phyloP scores from a whole-genome alignment of 208 protist genomes.

The Hexamita inflata region DNA sequence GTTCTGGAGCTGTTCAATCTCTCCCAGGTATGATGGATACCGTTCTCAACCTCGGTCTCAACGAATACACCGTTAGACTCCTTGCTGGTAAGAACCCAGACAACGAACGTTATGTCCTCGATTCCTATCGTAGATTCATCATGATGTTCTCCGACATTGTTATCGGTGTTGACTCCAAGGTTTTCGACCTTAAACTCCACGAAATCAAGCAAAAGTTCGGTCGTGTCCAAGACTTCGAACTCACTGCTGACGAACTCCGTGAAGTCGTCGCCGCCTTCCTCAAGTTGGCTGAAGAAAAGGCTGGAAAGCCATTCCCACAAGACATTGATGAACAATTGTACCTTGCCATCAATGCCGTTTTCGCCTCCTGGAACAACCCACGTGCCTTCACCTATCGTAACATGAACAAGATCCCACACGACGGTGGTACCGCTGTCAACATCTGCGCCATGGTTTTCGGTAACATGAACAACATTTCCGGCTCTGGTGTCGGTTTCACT shows the following conservation, averaged over 20 bases:
- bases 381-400: slow-evolving; percentile 68
- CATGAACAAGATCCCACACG: slow-evolving; percentile 67
- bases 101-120: slow-evolving; percentile 67
- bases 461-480: slow-evolving; percentile 66
- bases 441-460: slow-evolving; percentile 79
- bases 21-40: slow-evolving; percentile 67
- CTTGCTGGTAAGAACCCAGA: slow-evolving; percentile 54
- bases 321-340: slow-evolving; percentile 60
- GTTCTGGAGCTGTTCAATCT: slow-evolving; percentile 68
- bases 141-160: slow-evolving; percentile 76
- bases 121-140: slow-evolving; percentile 76
- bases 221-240: slow-evolving; percentile 61
- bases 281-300: slow-evolving; percentile 49
- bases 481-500: slow-evolving; percentile 75
- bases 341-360: slow-evolving; percentile 64
- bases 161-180: slow-evolving; percentile 59
- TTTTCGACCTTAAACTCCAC: slow-evolving; percentile 62
- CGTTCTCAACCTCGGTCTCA: slow-evolving; percentile 73
- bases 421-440: slow-evolving; percentile 70
- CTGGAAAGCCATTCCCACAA: slow-evolving; percentile 59
- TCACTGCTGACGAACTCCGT: slow-evolving; percentile 53
- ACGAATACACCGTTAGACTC: slow-evolving; percentile 58
- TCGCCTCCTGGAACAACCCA: slow-evolving; percentile 66
- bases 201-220: slow-evolving; percentile 56
- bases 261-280: slow-evolving; percentile 35